Percentiles rank a stretch among this genome's conserved stretches.
phyloP scores from a whole-genome alignment of 2,329 filamentous ascomycete species.

The Cryoendolithus antarcticus region DNA sequence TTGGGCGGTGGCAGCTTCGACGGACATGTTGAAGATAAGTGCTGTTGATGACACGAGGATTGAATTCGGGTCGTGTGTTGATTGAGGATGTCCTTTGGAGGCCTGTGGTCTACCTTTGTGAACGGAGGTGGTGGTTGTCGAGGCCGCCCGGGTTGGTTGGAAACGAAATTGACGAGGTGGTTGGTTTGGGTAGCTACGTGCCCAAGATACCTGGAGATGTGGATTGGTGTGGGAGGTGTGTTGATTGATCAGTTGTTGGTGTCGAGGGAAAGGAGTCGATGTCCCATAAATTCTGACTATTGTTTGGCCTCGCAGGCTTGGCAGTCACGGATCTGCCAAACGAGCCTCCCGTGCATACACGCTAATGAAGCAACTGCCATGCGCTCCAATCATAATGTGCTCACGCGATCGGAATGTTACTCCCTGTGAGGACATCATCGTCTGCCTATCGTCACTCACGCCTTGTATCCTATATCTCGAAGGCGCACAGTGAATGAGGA shows the following conservation, averaged over 20 bases:
- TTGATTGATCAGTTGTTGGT: constrained; percentile 16
- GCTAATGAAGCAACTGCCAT: no score
- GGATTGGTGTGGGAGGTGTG: constrained; percentile 8
- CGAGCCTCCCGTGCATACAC: no score
- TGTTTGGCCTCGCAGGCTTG: no score
- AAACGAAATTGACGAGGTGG: constrained; percentile 39
- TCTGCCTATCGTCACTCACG: no score
- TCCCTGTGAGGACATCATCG: no score
- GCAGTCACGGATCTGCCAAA: no score
- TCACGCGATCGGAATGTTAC: no score
- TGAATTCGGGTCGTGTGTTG: constrained; percentile 18
- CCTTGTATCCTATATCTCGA: no score
- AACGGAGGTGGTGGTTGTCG: constrained; percentile 8
- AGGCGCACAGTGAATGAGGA: no score
- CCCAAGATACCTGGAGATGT: constrained; percentile 20
- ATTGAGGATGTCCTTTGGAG: constrained; percentile 24
- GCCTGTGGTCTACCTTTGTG: constrained; percentile 24
- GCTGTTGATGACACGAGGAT: constrained; percentile 44
- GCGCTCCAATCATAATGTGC: no score
- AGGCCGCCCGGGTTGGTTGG: constrained; percentile 24
- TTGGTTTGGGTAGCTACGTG: constrained; percentile 40
- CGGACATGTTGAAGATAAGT: constrained; percentile 67
- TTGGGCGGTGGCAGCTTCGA: constrained; percentile 65
- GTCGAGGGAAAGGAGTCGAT: constrained; percentile 8
- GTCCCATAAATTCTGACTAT: no score